These are phyloP conservation scores for Alternaria gansuensis DNA, from an alignment of 2,329 filamentous ascomycete species.

Conservation along the genomic window DNA sequence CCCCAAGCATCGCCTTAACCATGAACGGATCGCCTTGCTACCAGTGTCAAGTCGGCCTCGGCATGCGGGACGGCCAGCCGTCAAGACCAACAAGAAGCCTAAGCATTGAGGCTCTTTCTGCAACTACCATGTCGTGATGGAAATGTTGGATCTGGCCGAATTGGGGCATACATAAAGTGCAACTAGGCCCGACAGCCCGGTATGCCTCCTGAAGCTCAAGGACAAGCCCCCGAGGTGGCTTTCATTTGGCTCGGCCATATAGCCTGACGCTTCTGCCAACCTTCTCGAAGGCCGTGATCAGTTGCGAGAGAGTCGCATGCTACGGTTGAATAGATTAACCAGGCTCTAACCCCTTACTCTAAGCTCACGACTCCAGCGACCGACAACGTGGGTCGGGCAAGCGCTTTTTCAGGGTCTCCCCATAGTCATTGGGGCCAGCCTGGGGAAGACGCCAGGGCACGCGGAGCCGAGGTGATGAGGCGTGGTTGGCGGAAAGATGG, in stretches of 20 bases:
- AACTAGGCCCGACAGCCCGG: conserved; percentile 17
- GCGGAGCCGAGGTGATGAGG: conserved; percentile 16
- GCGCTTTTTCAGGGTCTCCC: conserved; percentile 11
- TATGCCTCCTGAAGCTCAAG: conserved; percentile 11
- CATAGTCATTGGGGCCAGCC: conserved; percentile 7
- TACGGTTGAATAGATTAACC: conserved; percentile 34
- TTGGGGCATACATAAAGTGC: conserved; percentile 7
- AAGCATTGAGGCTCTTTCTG: conserved; percentile 13
- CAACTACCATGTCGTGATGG: conserved; percentile 4
- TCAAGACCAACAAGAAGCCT: conserved; percentile 14
- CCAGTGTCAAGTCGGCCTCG: conserved; percentile 18
- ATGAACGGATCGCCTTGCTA: conserved; percentile 13
- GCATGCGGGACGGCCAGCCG: conserved; percentile 20
- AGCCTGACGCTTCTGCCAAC: conserved; percentile 15
- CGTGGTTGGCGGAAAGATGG: conserved; percentile 18
- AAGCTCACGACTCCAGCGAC: conserved; percentile 21
- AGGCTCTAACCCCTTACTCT: conserved; percentile 27
- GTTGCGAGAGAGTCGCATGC: conserved; percentile 11
- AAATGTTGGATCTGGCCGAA: conserved; percentile 5
- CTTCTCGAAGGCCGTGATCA: conserved; percentile 25
- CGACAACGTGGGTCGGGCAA: conserved; percentile 16
- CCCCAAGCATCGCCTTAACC: conserved; percentile 14
- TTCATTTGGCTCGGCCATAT: conserved; percentile 6
- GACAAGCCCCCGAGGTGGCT: conserved; percentile 12
- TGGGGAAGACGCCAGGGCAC: neutral